Percentiles rank a stretch among this genome's conserved stretches.
These are phyloP conservation scores for Colletotrichum noveboracense DNA, from an alignment of 2,329 filamentous ascomycete genomes.

Conservation along the genomic window DNA sequence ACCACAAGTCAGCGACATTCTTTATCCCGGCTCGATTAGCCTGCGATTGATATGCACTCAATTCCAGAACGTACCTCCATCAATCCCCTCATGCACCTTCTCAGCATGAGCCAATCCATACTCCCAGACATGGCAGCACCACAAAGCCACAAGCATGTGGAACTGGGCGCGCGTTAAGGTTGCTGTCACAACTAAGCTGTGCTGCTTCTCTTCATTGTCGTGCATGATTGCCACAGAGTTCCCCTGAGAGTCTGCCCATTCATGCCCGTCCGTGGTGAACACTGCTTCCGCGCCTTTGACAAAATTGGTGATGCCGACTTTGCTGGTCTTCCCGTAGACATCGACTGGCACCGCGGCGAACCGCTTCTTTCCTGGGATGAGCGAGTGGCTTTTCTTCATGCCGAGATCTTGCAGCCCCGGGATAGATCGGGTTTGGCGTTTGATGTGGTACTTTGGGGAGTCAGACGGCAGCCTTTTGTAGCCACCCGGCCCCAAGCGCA, in stretches of 20 bases:
- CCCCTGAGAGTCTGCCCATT: not conserved
- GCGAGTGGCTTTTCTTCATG: not conserved
- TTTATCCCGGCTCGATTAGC: accelerated
- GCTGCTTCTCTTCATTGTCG: not conserved
- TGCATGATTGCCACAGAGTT: not conserved
- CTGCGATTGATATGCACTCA: not conserved
- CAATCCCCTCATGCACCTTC: constrained; percentile 2
- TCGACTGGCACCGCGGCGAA: not conserved
- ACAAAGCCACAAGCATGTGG: not conserved
- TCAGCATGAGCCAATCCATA: not conserved
- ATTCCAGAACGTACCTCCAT: not conserved
- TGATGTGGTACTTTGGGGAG: not conserved
- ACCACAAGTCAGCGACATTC: accelerated
- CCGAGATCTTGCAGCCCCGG: not conserved
- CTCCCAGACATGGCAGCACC: constrained; percentile 1
- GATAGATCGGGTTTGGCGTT: not conserved
- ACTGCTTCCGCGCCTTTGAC: not conserved
- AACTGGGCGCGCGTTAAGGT: not conserved
- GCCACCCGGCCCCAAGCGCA: not conserved
- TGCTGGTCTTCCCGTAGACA: not conserved
- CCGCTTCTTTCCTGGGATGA: not conserved
- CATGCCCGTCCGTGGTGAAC: not conserved
- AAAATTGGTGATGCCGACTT: not conserved
- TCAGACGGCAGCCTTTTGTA: not conserved
- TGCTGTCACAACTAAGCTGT: not conserved